A percentile compares a stretch with the other conserved stretches of the same genome.
Evolutionary conservation across 2,329 filamentous ascomycete species (phyloP).

Genomic region (Cladorrhinum sp.): DNA sequence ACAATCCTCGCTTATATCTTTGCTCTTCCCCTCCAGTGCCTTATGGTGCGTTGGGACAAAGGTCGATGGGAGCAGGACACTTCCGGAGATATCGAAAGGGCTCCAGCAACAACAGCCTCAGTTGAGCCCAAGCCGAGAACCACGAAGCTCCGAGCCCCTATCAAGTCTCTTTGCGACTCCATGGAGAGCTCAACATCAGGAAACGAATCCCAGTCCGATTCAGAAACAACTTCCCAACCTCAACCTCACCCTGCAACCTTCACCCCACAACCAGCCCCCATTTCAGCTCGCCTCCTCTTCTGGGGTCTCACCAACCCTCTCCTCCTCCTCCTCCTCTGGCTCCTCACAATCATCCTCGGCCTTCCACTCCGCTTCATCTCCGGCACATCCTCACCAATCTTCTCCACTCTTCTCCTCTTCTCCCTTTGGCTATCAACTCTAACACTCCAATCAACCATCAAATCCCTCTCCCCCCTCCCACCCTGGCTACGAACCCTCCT

Average conservation of each 20-base stretch:
- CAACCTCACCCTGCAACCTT: background rate
- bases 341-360: conserved; percentile 37
- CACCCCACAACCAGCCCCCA: background rate
- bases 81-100: conserved; percentile 8
- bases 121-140: background rate
- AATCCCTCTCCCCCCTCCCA: conserved; percentile 18
- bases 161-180: conserved; percentile 10
- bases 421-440: conserved; percentile 48
- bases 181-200: conserved; percentile 11
- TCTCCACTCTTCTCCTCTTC: conserved; percentile 48
- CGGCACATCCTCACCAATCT: conserved; percentile 34
- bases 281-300: background rate
- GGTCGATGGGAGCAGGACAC: background rate
- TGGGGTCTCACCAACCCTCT: conserved; percentile 29
- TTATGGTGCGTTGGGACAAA: conserved; percentile 23
- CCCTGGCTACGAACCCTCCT: conserved; percentile 30
- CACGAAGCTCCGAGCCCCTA: background rate
- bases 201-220: background rate
- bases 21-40: conserved; percentile 28
- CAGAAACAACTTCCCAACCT: background rate
- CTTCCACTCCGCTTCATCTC: conserved; percentile 38
- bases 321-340: conserved; percentile 31
- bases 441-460: conserved; percentile 38
- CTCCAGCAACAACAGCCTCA: background rate
- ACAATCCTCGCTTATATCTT: conserved; percentile 30